Conservation (phyloP, 1,284 basidiomycete species). For the Binderoboletus segoi region DNA sequence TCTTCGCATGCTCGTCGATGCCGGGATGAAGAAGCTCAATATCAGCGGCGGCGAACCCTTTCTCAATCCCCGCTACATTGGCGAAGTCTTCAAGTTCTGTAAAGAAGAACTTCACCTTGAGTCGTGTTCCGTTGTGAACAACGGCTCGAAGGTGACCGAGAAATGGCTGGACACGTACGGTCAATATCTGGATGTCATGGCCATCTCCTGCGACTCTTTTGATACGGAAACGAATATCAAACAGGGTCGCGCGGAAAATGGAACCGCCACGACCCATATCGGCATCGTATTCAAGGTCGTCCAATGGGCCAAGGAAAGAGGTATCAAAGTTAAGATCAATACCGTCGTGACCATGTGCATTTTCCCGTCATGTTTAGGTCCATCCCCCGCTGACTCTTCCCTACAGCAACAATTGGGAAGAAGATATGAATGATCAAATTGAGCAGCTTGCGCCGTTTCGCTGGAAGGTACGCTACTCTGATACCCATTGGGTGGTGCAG, state of each 20-base stretch:
- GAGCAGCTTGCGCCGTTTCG: slow-evolving; percentile 28
- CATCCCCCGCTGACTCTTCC: background rate
- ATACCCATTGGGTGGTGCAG: background rate
- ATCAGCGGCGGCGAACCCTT: slow-evolving; percentile 47
- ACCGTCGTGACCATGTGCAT: slow-evolving; percentile 38
- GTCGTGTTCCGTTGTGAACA: slow-evolving; percentile 43
- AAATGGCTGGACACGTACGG: slow-evolving; percentile 44
- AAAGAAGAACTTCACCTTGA: slow-evolving; percentile 44
- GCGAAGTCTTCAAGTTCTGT: slow-evolving; percentile 43
- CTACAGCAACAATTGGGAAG: slow-evolving; percentile 39
- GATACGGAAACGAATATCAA: slow-evolving; percentile 40
- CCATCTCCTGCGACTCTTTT: slow-evolving; percentile 46
- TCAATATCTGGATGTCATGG: slow-evolving; percentile 44
- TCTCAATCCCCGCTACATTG: slow-evolving; percentile 41
- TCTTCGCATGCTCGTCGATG: slow-evolving; percentile 38
- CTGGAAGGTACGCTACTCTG: slow-evolving; percentile 24
- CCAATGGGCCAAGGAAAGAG: slow-evolving; percentile 37
- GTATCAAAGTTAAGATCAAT: slow-evolving; percentile 45
- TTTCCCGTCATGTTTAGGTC: background rate
- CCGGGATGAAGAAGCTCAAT: slow-evolving; percentile 47
- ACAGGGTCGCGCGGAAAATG: slow-evolving; percentile 38
- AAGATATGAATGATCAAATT: slow-evolving; percentile 33
- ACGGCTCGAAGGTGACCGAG: slow-evolving; percentile 46
- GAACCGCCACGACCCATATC: slow-evolving; percentile 33
- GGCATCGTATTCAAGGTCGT: slow-evolving; percentile 39